These are phyloP conservation scores for Hypocrella siamensis DNA, from an alignment of 2,329 filamentous ascomycete genomes.

Conservation along the genomic window DNA sequence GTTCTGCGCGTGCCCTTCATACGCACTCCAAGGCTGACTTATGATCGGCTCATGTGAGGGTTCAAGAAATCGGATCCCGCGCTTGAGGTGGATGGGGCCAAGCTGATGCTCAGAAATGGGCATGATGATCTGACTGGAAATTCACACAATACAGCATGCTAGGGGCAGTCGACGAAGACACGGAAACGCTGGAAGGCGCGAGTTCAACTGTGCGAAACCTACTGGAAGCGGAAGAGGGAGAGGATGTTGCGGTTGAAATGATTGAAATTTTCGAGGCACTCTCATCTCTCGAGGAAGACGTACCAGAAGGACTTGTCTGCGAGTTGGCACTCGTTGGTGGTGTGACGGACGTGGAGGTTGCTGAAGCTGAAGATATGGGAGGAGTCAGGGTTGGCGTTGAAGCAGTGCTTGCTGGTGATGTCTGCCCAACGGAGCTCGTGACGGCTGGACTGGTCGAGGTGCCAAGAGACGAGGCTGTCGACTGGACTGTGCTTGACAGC, in stretches of 20 bases:
- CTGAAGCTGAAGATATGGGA: background rate
- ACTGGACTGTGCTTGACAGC: too few relatives aligned
- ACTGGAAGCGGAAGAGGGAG: constrained; percentile 14
- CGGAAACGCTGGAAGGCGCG: constrained; percentile 3
- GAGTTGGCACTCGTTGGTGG: background rate
- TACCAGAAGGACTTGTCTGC: constrained; percentile 7
- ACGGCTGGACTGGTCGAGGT: background rate
- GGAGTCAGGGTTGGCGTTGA: too few relatives aligned
- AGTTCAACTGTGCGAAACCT: constrained; percentile 10
- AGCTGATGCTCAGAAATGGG: too few relatives aligned
- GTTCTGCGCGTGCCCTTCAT: too few relatives aligned
- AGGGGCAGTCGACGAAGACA: constrained; percentile 9
- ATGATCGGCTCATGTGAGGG: too few relatives aligned
- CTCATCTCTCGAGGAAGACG: constrained; percentile 12
- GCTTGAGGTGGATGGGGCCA: too few relatives aligned
- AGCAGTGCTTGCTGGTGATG: background rate
- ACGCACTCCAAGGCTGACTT: too few relatives aligned
- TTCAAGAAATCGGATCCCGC: too few relatives aligned
- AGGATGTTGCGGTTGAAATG: too few relatives aligned
- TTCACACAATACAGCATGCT: too few relatives aligned
- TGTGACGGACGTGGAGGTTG: background rate
- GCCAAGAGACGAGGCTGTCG: background rate
- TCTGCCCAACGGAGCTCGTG: background rate
- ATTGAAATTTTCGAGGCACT: constrained; percentile 15
- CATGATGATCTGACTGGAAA: too few relatives aligned